These are phyloP conservation scores for Pythium apleroticum DNA, from an alignment of 352 stramenopile species.

Conservation along the genomic window DNA sequence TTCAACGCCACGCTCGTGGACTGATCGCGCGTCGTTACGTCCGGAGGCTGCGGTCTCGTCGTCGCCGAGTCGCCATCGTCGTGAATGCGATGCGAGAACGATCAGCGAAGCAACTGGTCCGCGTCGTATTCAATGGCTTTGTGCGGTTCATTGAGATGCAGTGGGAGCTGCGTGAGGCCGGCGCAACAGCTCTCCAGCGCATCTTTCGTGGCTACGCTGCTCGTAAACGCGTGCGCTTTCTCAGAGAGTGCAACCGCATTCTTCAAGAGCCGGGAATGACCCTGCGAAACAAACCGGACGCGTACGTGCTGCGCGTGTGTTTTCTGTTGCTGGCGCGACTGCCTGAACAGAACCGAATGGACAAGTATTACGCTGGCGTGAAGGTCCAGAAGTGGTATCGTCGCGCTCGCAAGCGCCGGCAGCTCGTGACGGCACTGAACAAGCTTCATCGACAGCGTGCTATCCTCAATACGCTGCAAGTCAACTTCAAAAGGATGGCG, in stretches of 20 bases:
- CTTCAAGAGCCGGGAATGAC: conserved; percentile 32
- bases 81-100: conserved; percentile 32
- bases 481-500: conserved; percentile 44
- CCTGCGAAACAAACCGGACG: conserved; percentile 35
- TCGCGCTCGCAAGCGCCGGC: conserved; percentile 22
- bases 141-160: conserved; percentile 37
- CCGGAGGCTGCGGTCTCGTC: conserved; percentile 37
- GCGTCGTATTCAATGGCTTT: conserved; percentile 34
- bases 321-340: conserved; percentile 48
- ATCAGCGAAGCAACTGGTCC: conserved; percentile 34
- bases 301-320: conserved; percentile 52
- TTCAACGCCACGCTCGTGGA: conserved; percentile 51
- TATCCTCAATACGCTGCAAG: conserved; percentile 42
- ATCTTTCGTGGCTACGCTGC: conserved; percentile 46
- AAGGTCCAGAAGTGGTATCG: conserved; percentile 51
- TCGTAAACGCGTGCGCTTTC: conserved; percentile 36
- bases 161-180: conserved; percentile 22
- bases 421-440: conserved; percentile 28
- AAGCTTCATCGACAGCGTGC: conserved; percentile 40
- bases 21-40: conserved; percentile 38
- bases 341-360: conserved; percentile 33
- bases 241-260: conserved; percentile 42
- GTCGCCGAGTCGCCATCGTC: conserved; percentile 35
- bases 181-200: conserved; percentile 40
- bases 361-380: conserved; percentile 17